Conservation (phyloP, 2,329 filamentous ascomycete genomes). For the Ceratocystis albifundus region DNA sequence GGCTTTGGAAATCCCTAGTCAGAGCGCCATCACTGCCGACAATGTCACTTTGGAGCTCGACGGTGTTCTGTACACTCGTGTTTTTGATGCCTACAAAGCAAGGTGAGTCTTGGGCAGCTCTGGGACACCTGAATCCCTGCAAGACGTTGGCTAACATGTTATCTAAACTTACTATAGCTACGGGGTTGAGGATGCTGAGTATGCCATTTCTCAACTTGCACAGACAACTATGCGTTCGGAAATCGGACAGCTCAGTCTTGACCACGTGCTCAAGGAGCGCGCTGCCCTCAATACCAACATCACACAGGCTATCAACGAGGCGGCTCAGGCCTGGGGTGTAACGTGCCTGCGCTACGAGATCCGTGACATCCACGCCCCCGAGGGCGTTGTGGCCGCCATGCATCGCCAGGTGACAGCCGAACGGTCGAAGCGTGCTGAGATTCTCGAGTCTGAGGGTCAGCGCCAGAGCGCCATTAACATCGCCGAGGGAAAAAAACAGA, state of each 20-base stretch:
- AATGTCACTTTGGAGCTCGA: slow-evolving; percentile 96
- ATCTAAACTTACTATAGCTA: slow-evolving; percentile 51
- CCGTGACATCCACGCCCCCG: slow-evolving; percentile 91
- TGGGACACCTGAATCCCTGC: not conserved
- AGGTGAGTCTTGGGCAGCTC: slow-evolving; percentile 46
- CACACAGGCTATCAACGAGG: slow-evolving; percentile 97
- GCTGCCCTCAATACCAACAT: slow-evolving; percentile 95
- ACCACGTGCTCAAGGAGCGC: slow-evolving; percentile 95
- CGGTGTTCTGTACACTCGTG: slow-evolving; percentile 86
- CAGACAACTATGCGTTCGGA: slow-evolving; percentile 99
- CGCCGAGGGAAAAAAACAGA: slow-evolving; percentile 93
- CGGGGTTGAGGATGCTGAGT: slow-evolving; percentile 95
- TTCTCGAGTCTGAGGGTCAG: slow-evolving; percentile 93
- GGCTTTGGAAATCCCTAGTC: slow-evolving; percentile 91
- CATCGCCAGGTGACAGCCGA: slow-evolving; percentile 96
- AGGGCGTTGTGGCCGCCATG: slow-evolving; percentile 91
- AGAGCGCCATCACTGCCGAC: slow-evolving; percentile 96
- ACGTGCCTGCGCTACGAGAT: slow-evolving; percentile 96
- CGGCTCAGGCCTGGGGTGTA: slow-evolving; percentile 92
- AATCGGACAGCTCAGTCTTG: slow-evolving; percentile 89
- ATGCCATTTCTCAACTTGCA: slow-evolving; percentile 93
- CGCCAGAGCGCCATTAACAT: slow-evolving; percentile 97
- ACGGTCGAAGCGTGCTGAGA: slow-evolving; percentile 93
- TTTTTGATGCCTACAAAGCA: slow-evolving; percentile 97
- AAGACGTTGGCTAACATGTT: slow-evolving; percentile 3